phyloP scores from a whole-genome alignment of 2,329 filamentous ascomycete species.

The Fusarium sp. region DNA sequence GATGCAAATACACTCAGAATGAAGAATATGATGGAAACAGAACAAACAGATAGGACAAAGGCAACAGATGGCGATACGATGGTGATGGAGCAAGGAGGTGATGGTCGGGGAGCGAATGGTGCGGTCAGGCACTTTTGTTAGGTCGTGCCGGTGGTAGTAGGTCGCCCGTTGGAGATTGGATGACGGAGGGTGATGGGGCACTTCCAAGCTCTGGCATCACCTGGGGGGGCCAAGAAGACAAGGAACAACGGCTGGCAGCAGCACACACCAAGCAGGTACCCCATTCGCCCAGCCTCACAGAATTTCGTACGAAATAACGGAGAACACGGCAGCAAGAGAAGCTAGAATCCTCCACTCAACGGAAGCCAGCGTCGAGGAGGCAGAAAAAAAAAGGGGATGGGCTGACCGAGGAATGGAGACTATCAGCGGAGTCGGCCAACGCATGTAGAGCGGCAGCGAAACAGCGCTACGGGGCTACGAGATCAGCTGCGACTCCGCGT shows the following conservation, averaged over 20 bases:
- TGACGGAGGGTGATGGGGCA: conserved; percentile 29
- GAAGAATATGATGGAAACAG: conserved; percentile 23
- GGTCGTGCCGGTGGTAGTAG: conserved; percentile 11
- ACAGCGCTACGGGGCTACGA: conserved; percentile 23
- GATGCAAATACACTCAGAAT: conserved; percentile 15
- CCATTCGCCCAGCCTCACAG: conserved; percentile 30
- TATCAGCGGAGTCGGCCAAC: conserved; percentile 29
- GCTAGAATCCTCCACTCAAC: background rate
- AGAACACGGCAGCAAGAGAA: background rate
- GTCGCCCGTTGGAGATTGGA: conserved; percentile 37
- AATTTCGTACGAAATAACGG: conserved; percentile 8
- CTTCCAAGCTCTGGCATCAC: background rate
- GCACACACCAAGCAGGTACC: conserved; percentile 22
- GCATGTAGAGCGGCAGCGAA: conserved; percentile 7
- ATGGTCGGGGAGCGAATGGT: conserved; percentile 35
- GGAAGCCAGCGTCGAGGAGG: background rate
- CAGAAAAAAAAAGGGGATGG: conserved; percentile 3
- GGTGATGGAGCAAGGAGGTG: conserved; percentile 37
- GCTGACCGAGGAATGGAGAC: conserved; percentile 23
- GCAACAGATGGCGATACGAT: conserved; percentile 15
- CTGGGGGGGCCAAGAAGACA: conserved; percentile 7
- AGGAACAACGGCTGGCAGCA: conserved; percentile 9
- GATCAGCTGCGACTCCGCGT: conserved; percentile 16
- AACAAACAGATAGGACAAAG: conserved; percentile 17
- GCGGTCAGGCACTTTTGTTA: conserved; percentile 43